Conservation (phyloP, 257 asterid genomes). For the Galeopsis tetrahit region DNA sequence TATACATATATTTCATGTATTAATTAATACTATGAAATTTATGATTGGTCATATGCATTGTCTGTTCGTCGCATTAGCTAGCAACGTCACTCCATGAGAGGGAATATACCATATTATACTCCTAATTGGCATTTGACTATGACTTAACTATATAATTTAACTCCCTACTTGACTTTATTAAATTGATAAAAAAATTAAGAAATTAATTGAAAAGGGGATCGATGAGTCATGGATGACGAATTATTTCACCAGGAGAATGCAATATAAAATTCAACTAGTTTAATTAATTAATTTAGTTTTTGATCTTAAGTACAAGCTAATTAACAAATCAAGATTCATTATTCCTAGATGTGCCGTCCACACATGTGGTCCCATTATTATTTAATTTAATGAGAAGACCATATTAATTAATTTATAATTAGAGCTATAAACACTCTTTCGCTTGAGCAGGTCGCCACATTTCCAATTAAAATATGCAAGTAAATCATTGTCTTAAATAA, state of each 20-base stretch:
- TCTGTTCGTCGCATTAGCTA: slow-evolving; percentile 38
- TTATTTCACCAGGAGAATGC: slow-evolving; percentile 18
- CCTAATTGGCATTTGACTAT: slow-evolving; percentile 29
- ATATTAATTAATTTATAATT: not conserved
- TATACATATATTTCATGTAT: not conserved
- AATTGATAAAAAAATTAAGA: slow-evolving; percentile 9
- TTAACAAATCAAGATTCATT: slow-evolving; percentile 32
- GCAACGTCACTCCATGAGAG: slow-evolving; percentile 19
- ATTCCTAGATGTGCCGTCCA: slow-evolving; percentile 24
- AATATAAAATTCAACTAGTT: not conserved
- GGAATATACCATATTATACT: slow-evolving; percentile 18
- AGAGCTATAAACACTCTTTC: slow-evolving; percentile 12
- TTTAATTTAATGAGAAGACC: not conserved
- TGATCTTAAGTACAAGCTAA: not conserved
- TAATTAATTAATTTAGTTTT: not conserved
- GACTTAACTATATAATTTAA: slow-evolving; percentile 16
- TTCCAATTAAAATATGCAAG: slow-evolving; percentile 21
- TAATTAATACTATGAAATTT: not conserved
- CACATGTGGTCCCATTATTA: slow-evolving; percentile 29
- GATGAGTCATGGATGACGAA: slow-evolving; percentile 52
- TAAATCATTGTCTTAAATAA: slow-evolving; percentile 28
- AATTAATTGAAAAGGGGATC: not conserved
- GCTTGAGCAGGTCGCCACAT: slow-evolving; percentile 49
- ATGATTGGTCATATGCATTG: slow-evolving; percentile 21
- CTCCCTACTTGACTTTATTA: slow-evolving; percentile 17